phyloP scores from a whole-genome alignment of 495 filamentous ascomycete genomes.

The Trichocladium uniseriatum region DNA sequence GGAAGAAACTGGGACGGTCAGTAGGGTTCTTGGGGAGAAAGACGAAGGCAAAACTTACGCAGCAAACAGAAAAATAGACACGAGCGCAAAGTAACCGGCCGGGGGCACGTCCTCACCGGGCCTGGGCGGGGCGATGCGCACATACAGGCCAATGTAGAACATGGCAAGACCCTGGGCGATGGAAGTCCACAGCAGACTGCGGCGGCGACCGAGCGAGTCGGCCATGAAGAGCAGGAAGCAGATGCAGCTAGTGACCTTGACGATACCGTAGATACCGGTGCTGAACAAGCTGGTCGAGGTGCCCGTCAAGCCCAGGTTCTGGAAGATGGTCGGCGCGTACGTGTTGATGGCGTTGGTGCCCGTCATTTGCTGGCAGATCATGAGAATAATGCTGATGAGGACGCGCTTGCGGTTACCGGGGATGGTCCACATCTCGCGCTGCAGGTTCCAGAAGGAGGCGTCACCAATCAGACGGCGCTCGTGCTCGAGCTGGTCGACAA shows the following conservation, averaged over 20 bases:
- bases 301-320: constrained; percentile 38
- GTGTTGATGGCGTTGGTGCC: constrained; percentile 43
- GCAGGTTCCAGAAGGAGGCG: constrained; percentile 52
- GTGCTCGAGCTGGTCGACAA: constrained; percentile 58
- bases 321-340: constrained; percentile 44
- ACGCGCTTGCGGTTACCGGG: constrained; percentile 45
- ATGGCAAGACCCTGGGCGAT: constrained; percentile 62
- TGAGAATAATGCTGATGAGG: constrained; percentile 32
- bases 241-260: constrained; percentile 35
- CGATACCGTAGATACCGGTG: constrained; percentile 44
- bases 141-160: constrained; percentile 74
- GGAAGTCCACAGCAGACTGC: constrained; percentile 64
- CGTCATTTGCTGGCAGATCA: constrained; percentile 40
- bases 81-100: constrained; percentile 54
- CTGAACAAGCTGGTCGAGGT: constrained; percentile 38
- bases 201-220: constrained; percentile 54
- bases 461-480: constrained; percentile 56
- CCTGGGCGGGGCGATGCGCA: constrained; percentile 57
- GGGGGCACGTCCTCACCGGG: constrained; percentile 31
- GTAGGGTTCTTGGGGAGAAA: no score
- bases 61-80: constrained; percentile 66
- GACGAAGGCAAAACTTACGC: no score
- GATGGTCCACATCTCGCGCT: constrained; percentile 65
- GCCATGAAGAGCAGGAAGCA: constrained; percentile 48
- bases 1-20: constrained; percentile 55